Conservation (phyloP, 352 stramenopile genomes). For the Phytophthora agathidicida region DNA sequence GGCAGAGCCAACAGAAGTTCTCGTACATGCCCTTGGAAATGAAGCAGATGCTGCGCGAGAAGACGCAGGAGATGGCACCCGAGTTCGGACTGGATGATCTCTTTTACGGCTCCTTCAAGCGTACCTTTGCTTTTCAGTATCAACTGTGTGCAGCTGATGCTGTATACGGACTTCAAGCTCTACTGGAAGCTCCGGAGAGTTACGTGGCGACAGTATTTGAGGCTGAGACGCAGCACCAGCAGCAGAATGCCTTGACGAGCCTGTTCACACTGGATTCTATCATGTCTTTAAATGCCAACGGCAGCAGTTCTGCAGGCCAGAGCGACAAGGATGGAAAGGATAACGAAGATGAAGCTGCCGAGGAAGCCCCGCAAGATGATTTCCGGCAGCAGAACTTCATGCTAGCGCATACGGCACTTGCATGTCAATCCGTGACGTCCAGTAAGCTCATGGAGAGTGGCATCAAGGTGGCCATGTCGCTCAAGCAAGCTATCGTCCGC, state of each 20-base stretch:
- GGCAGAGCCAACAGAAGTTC: constrained; percentile 95
- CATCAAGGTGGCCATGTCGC: constrained; percentile 94
- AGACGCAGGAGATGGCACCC: constrained; percentile 91
- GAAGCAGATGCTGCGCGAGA: constrained; percentile 92
- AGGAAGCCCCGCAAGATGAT: constrained; percentile 44
- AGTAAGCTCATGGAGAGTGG: constrained; percentile 91
- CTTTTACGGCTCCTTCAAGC: constrained; percentile 97
- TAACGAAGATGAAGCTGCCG: constrained; percentile 29
- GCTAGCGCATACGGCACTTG: constrained; percentile 71
- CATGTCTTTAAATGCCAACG: constrained; percentile 12
- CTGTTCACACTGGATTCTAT: constrained; percentile 43
- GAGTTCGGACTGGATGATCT: constrained; percentile 96
- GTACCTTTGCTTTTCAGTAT: constrained; percentile 95
- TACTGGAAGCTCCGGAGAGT: constrained; percentile 90
- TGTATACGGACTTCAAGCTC: constrained; percentile 93
- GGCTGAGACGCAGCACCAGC: constrained; percentile 61
- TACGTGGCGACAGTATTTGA: constrained; percentile 73
- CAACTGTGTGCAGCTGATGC: constrained; percentile 95
- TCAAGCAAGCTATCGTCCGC: constrained; percentile 94
- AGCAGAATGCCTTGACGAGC: constrained; percentile 48
- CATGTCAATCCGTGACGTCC: constrained; percentile 69
- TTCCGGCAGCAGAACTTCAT: constrained; percentile 87
- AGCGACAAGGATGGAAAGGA: constrained; percentile 18
- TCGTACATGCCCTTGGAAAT: constrained; percentile 95
- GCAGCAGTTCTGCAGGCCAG: not conserved